Base-by-base conservation (phyloP, 257 asterid genomes). In the Solanum chiquidenum region DNA sequence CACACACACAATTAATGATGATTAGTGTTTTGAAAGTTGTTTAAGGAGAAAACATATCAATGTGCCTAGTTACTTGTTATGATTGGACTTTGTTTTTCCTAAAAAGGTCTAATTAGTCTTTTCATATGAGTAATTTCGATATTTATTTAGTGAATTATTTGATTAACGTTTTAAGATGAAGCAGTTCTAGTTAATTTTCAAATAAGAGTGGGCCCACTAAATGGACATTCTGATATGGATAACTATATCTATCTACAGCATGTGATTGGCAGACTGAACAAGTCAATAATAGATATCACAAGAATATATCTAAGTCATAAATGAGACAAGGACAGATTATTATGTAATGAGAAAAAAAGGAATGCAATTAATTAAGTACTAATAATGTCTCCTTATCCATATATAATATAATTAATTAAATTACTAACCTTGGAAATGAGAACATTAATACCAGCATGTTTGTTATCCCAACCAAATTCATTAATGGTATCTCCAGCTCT, bases 401-500 rank as follows among this genome's bases (percentile, higher is more conserved):
- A 86, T 12, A 12, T 23, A 66, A 86, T 23, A 16, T 62, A 87
- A 38, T 9, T 23, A 52, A 86, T 23, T 64, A 73, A 86, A 85
- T 64, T 42, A 80, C 83, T 52, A 72, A 94, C 98, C 98, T 96
- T 95, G 91, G 99, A 94, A 71, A 95, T 93, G 88, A 96, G 98
- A 8, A 96, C 93, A 90, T 96, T 94, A 86, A 96, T 96, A 52
- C 99, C 98, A 9, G 99, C 98, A 55, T 96, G 99, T 90, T 96
- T 95, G 92, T 96, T 95, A 89, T 94, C 98, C 99, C 99, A 95
- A 37, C 99, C 99, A 85, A 96, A 95, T 91, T 95, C 99, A 88
- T 96, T 94, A 88, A 96, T 93, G 6, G 95, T 92, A 73, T 96
- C 99, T 75, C 97, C 97, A n/a, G 98, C 99, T 86, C 98, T 89